Base-by-base conservation (phyloP, 352 stramenopile species). In the Phytophthora sp. region DNA sequence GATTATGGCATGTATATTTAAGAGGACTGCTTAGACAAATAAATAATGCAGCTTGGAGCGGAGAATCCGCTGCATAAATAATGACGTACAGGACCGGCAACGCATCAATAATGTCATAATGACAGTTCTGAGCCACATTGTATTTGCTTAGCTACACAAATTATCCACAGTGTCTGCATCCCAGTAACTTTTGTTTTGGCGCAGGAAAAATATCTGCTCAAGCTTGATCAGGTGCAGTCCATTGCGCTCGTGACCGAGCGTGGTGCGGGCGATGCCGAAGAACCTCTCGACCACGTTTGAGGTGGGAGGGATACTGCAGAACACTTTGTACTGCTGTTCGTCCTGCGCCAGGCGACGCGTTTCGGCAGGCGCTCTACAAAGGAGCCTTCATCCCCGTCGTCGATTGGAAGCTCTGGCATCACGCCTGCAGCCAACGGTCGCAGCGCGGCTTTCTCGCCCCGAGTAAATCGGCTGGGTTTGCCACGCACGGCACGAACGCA, bases 301-400 rank as follows among this genome's bases (percentile, higher is more conserved):
- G 1, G 58, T 66, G 15, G 59, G 59, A 1, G 59, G 41, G 24
- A 66, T 59, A 50, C 26, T 52, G 3, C 30, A 8, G 11, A 66
- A 15, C 47, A 66, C 7, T 0, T 23, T 18, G 23, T 66, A 59
- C 7, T 30, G 18, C 20, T 45, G 29, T 21, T 47, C 18, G 4
- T 24, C 20, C 15, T 59, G 13, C 3, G 26, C 58, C 4, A 57
- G 29, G 5, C 49, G 36, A 9, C 38, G 20, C 36, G 46, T n/a
- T 51, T 57, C n/a, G 49, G 33, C 1, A 66, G n/a, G n/a, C n/a
- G n/a, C n/a, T n/a, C n/a, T 7, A 59, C 49, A 18, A 66, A 66
- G 0, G 44, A 63, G n/a, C 20, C 27, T 3, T 52, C n/a, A 7
- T 50, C 39, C 7, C 44, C 33, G 29, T 52, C 20, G 7, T 42